A percentile compares a stretch with the other conserved stretches of the same genome.
Evolutionary conservation across 306 rosid species (phyloP).

Genomic region (Carpinus fangiana): DNA sequence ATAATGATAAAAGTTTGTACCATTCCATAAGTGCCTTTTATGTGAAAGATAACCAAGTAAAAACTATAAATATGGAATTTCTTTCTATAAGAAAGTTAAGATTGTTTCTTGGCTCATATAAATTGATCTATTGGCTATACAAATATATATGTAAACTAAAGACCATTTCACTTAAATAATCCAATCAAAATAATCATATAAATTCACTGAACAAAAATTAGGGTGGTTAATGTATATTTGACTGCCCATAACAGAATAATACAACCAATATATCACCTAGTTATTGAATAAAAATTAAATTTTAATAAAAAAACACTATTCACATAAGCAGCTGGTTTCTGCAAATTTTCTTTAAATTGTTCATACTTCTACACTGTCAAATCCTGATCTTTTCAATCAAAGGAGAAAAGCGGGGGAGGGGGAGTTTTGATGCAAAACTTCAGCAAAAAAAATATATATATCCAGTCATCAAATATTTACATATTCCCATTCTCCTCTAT

Average conservation of each 20-base stretch:
- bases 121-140: no score
- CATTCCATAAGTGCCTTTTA: no score
- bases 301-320: conserved; percentile 12
- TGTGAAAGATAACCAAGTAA: no score
- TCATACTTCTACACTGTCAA: conserved; percentile 34
- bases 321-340: conserved; percentile 29
- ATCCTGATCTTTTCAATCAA: conserved; percentile 51
- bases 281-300: not conserved
- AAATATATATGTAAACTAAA: no score
- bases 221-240: no score
- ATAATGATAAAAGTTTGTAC: no score
- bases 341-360: conserved; percentile 31
- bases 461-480: conserved; percentile 44
- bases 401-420: not conserved
- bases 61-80: no score
- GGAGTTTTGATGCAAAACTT: conserved; percentile 9
- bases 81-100: no score
- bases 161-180: no score
- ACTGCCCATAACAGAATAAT: not conserved
- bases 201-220: no score
- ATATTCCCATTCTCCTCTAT: conserved; percentile 62
- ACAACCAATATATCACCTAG: not conserved
- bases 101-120: no score
- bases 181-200: no score
- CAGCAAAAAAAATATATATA: conserved; percentile 4